Evolutionary conservation across 257 asterid species (phyloP).

Genomic region (Gentiana macrophylla): DNA sequence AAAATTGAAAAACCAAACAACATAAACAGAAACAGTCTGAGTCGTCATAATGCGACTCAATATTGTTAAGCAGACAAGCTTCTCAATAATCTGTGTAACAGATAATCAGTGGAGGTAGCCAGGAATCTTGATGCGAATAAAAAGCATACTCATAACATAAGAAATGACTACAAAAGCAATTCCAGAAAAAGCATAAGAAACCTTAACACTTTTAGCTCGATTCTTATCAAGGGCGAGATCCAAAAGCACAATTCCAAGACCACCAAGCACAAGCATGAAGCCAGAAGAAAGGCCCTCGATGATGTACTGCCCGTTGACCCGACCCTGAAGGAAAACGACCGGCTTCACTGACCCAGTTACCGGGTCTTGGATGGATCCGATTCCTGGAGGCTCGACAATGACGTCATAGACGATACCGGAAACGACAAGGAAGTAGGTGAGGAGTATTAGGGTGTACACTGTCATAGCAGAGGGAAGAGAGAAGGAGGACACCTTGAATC

Average conservation of each 20-base stretch:
- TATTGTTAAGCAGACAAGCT: too few species aligned
- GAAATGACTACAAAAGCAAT: slow-evolving; percentile 58
- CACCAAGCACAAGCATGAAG: slow-evolving; percentile 93
- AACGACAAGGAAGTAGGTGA: slow-evolving; percentile 93
- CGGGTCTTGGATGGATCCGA: slow-evolving; percentile 87
- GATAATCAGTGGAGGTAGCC: slow-evolving; percentile 54
- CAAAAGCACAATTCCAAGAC: slow-evolving; percentile 71
- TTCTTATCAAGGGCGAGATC: slow-evolving; percentile 79
- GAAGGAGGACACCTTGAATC: slow-evolving; percentile 65
- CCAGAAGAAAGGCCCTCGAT: slow-evolving; percentile 90
- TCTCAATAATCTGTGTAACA: too few species aligned
- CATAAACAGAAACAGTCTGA: too few species aligned
- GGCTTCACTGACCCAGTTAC: slow-evolving; percentile 70
- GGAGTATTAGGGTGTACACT: slow-evolving; percentile 67
- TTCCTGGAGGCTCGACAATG: slow-evolving; percentile 94
- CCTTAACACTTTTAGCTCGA: slow-evolving; percentile 78
- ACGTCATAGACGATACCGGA: slow-evolving; percentile 93
- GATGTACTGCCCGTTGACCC: slow-evolving; percentile 93
- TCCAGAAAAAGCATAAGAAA: slow-evolving; percentile 67
- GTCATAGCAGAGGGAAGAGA: slow-evolving; percentile 96
- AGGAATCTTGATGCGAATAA: slow-evolving; percentile 90
- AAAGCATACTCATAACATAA: slow-evolving; percentile 88
- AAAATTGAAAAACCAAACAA: too few species aligned
- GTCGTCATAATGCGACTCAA: too few species aligned
- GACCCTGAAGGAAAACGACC: slow-evolving; percentile 78